phyloP scores from a whole-genome alignment of 1,139 yeast species.

The Debaryomyces sp. region DNA sequence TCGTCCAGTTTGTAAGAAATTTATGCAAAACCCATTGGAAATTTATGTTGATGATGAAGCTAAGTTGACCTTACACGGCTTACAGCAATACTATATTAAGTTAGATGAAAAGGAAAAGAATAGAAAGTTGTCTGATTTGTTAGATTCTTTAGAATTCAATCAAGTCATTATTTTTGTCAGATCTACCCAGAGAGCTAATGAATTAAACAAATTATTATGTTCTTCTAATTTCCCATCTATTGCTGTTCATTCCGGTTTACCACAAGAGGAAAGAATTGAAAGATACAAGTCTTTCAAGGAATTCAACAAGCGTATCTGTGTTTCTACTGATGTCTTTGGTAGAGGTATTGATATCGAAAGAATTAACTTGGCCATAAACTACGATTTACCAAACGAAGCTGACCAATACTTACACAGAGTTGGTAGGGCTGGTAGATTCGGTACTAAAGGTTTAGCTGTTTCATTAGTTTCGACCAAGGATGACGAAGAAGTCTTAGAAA shows the following conservation, averaged over 20 bases:
- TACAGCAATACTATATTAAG: constrained; percentile 94
- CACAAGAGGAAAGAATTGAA: constrained; percentile 97
- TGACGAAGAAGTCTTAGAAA: constrained; percentile 87
- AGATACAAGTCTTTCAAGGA: constrained; percentile 96
- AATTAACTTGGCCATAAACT: constrained; percentile 95
- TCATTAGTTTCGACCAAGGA: constrained; percentile 85
- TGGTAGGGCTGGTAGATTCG: constrained; percentile 99
- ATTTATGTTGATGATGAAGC: constrained; percentile 98
- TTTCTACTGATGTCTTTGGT: constrained; percentile 97
- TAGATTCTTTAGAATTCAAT: constrained; percentile 94
- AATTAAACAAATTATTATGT: constrained; percentile 84
- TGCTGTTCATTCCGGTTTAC: constrained; percentile 94
- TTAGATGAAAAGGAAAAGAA: constrained; percentile 91
- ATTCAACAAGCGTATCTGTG: constrained; percentile 98
- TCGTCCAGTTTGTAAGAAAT: constrained; percentile 96
- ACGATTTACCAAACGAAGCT: constrained; percentile 88
- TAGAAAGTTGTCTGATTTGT: constrained; percentile 86
- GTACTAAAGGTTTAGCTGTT: constrained; percentile 97
- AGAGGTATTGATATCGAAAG: constrained; percentile 99
- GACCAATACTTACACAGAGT: constrained; percentile 99
- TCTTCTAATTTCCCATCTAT: constrained; percentile 97
- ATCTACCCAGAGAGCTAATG: constrained; percentile 90
- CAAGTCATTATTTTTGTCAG: constrained; percentile 97
- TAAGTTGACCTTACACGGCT: constrained; percentile 94
- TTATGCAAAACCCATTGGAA: constrained; percentile 97